These are phyloP conservation scores for Fibroporia radiculosa DNA, from an alignment of 768 basidiomycete genomes.

Conservation along the genomic window DNA sequence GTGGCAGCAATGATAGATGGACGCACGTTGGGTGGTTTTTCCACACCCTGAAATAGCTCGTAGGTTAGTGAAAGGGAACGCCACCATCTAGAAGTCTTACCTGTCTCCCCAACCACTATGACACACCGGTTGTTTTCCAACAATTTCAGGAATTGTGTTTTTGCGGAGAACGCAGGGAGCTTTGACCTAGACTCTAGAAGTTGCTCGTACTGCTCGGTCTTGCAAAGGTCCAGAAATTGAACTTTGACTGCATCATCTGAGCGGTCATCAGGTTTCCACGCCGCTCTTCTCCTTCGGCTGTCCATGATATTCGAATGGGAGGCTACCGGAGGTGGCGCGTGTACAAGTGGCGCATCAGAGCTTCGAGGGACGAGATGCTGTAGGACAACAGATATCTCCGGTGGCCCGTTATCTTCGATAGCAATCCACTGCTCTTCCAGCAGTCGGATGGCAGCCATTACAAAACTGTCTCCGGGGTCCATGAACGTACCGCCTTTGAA, in stretches of 20 bases:
- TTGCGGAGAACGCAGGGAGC: slow-evolving; percentile 72
- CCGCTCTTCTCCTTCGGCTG: slow-evolving; percentile 19
- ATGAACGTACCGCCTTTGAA: slow-evolving; percentile 48
- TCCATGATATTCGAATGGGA: slow-evolving; percentile 3
- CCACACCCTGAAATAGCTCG: slow-evolving; percentile 55
- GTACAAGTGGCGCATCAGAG: background rate
- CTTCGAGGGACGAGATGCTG: slow-evolving; percentile 43
- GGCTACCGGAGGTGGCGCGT: background rate
- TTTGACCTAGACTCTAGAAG: slow-evolving; percentile 49
- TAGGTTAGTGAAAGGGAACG: background rate
- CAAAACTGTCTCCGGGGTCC: slow-evolving; percentile 64
- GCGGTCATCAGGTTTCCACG: slow-evolving; percentile 31
- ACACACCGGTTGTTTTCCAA: slow-evolving; percentile 59
- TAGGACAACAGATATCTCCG: slow-evolving; percentile 64
- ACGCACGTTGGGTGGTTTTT: slow-evolving; percentile 80
- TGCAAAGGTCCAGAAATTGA: slow-evolving; percentile 42
- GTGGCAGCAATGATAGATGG: background rate
- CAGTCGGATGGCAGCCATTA: slow-evolving; percentile 60
- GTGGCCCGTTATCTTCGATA: slow-evolving; percentile 65
- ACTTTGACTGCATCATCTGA: slow-evolving; percentile 40
- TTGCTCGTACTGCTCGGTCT: slow-evolving; percentile 40
- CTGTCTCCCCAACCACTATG: slow-evolving; percentile 87
- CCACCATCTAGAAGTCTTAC: slow-evolving; percentile 27
- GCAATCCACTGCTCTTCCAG: slow-evolving; percentile 65
- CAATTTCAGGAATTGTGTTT: slow-evolving; percentile 50